Conservation (phyloP, 345 rosid species). For the Brassica carinata region DNA sequence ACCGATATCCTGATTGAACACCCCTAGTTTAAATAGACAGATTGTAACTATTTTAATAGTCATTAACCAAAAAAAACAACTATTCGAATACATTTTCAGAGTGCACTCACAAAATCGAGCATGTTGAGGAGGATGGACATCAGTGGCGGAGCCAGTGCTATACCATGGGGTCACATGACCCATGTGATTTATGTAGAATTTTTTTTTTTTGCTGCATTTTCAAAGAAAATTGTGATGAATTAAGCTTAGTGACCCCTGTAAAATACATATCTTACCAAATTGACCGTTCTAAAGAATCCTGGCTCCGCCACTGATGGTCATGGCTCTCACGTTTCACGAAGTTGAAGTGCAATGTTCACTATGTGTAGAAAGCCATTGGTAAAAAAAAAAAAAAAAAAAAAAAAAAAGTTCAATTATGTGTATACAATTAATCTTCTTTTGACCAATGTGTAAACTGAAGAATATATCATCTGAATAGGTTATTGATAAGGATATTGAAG, state of each 20-base stretch:
- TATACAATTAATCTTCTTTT: conserved; percentile 6
- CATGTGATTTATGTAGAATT: too few relatives aligned
- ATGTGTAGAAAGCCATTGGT: too few relatives aligned
- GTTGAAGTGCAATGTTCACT: background rate
- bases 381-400: too few relatives aligned
- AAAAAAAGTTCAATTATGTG: background rate
- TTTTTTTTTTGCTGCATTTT: too few relatives aligned
- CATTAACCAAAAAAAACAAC: background rate
- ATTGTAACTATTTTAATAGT: background rate
- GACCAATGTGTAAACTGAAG: background rate
- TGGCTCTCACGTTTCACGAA: background rate
- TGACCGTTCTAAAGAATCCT: too few relatives aligned
- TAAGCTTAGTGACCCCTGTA: too few relatives aligned
- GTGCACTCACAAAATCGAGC: background rate
- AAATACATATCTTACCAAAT: too few relatives aligned
- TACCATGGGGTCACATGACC: too few relatives aligned
- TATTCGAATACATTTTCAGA: background rate
- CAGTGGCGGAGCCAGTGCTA: too few relatives aligned
- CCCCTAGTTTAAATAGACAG: background rate
- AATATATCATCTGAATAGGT: background rate
- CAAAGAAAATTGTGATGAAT: too few relatives aligned
- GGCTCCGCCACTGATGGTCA: background rate
- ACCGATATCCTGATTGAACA: too few relatives aligned
- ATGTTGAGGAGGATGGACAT: background rate
- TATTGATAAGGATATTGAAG: background rate